Evolutionary conservation across 2,329 filamentous ascomycete species (phyloP), one percentile per base, ranked within the genome.

Genomic region (Clonostachys sp.): DNA sequence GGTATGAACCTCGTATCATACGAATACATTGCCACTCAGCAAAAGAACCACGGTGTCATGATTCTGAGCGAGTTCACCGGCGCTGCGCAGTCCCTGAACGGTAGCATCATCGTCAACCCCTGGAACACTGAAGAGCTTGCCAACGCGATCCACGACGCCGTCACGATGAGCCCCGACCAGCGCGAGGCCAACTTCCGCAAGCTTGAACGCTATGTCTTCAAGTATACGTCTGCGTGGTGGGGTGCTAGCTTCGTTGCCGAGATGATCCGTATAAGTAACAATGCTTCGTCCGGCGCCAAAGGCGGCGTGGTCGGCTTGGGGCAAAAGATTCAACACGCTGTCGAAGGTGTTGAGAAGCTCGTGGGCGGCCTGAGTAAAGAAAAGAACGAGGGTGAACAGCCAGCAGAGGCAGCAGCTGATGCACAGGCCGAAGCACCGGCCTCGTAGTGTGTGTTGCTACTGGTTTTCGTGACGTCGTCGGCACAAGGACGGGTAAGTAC

Each of bases 1-100:
- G 94, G 94, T 61, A 99, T 99, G 94, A 99, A 99, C 67, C 78
- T 99, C 33, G 94, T 97, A 34, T 95, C 91, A 1, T 97, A 96
- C 70, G 92, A 99, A 68, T 99, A 97, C 72, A 96, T 99, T 55
- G 92, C 92, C 20, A 90, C 89, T 4, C 92, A 99, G 63, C 82
- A 89, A 57, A 84, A 95, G 61, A 86, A 90, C 45, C 90, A 97
- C 62, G 94, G 94, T 50, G 87, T 90, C 51, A 86, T 99, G 81
- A 91, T 99, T 48, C 81, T 99, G 34, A 96, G 91, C 43, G 94
- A 99, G 65, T 97, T 99, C 62, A 91, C 94, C 0, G 94, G 94
- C 41, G 94, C 94, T 8, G 92, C 94, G 1, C 94, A 97, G 68
- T 94, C 88, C 52, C 78, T 99, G 49, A 96, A 95, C 56, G 92